phyloP scores from a whole-genome alignment of 148 eudicot genomes.

The Cornus florida region DNA sequence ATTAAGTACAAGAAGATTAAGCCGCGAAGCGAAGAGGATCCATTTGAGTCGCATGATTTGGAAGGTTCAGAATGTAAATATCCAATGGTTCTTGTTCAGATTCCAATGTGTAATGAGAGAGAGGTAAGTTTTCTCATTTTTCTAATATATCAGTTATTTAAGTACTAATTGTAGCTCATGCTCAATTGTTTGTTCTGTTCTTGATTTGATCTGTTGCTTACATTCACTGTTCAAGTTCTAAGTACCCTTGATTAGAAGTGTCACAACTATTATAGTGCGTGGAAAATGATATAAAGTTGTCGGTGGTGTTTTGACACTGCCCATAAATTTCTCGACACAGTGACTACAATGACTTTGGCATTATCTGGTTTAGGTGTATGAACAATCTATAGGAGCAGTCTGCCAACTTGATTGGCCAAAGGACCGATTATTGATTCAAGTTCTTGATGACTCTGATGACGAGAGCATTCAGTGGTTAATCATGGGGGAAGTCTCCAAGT shows the following conservation, averaged over 20 bases:
- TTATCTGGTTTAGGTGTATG: slow-evolving; percentile 49
- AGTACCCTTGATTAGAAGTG: background rate
- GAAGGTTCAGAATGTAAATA: slow-evolving; percentile 36
- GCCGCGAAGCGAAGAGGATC: slow-evolving; percentile 35
- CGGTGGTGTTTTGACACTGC: background rate
- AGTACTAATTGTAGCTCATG: background rate
- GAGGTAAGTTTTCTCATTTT: slow-evolving; percentile 35
- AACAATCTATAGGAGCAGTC: slow-evolving; percentile 67
- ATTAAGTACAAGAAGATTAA: slow-evolving; percentile 46
- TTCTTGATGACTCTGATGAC: slow-evolving; percentile 74
- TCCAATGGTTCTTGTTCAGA: slow-evolving; percentile 68
- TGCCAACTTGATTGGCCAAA: slow-evolving; percentile 81
- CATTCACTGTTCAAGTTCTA: background rate
- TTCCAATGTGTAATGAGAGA: slow-evolving; percentile 62
- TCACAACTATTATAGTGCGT: background rate
- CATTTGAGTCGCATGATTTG: slow-evolving; percentile 33
- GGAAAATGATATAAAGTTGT: slow-evolving; percentile 9
- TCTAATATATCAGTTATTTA: background rate
- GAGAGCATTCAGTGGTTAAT: slow-evolving; percentile 59
- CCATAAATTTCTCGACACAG: background rate
- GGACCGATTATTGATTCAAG: slow-evolving; percentile 56
- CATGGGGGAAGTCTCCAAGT: slow-evolving; percentile 55
- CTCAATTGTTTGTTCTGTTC: background rate
- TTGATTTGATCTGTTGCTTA: slow-evolving; percentile 4
- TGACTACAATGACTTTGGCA: slow-evolving; percentile 3